Percentiles rank a stretch among this genome's conserved stretches.
Conservation (phyloP, 495 filamentous ascomycete genomes). For the Rhizodiscina lignyota region DNA sequence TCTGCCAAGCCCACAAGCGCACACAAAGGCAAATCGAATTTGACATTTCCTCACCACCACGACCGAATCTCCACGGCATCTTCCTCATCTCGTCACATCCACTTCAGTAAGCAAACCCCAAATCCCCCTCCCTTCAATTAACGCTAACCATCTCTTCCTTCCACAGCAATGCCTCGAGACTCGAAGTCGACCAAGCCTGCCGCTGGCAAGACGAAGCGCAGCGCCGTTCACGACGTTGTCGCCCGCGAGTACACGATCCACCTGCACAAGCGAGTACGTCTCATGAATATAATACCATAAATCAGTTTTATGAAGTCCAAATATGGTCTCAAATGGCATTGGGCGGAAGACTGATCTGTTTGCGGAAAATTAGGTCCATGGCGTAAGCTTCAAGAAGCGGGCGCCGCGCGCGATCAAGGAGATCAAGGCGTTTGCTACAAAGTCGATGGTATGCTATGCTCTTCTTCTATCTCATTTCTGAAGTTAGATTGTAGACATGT, state of each 20-base stretch:
- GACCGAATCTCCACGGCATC: too few relatives aligned
- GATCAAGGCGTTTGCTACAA: slow-evolving; percentile 80
- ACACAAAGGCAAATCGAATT: too few relatives aligned
- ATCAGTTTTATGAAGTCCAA: slow-evolving; percentile 61
- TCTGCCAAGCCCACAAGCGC: too few relatives aligned
- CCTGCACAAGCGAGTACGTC: slow-evolving; percentile 96
- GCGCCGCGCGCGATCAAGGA: slow-evolving; percentile 97
- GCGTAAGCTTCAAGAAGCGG: slow-evolving; percentile 98
- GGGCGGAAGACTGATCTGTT: slow-evolving; percentile 22
- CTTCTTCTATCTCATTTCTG: too few relatives aligned
- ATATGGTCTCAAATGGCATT: slow-evolving; percentile 28
- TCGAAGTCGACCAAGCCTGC: slow-evolving; percentile 33
- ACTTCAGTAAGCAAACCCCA: too few relatives aligned
- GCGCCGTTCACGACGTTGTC: slow-evolving; percentile 95
- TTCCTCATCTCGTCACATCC: too few relatives aligned
- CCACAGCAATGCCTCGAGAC: too few relatives aligned
- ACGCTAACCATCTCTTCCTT: too few relatives aligned
- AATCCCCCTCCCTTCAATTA: too few relatives aligned
- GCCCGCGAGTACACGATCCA: slow-evolving; percentile 99
- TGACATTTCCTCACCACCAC: too few relatives aligned
- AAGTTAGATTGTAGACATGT: too few relatives aligned
- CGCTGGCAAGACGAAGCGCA: slow-evolving; percentile 62
- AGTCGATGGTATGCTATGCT: slow-evolving; percentile 71
- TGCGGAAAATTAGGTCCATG: slow-evolving; percentile 55
- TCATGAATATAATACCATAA: too few relatives aligned